Evolutionary conservation across 1,284 basidiomycete species (phyloP).

Genomic region (Rhodotorula sp.): DNA sequence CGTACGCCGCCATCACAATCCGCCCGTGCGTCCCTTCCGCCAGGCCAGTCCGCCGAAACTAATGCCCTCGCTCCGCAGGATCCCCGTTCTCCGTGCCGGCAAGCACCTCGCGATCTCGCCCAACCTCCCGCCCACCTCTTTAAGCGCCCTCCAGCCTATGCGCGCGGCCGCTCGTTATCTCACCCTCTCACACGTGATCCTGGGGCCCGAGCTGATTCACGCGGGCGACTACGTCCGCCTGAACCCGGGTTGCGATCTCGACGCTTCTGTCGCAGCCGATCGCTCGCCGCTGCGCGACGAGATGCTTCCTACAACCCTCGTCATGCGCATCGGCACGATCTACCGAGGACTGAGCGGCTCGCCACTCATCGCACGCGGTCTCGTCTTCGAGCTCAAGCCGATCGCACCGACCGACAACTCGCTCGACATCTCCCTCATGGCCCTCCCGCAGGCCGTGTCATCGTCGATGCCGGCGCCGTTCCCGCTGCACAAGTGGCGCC

Average conservation of each 20-base stretch:
- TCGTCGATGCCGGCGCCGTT: conserved; percentile 17
- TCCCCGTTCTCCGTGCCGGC: conserved; percentile 18
- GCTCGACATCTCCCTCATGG: neutral
- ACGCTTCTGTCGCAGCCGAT: neutral
- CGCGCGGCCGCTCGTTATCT: conserved; percentile 22
- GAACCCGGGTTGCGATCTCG: conserved; percentile 16
- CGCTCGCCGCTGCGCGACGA: neutral
- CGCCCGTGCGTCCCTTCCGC: conserved; percentile 23
- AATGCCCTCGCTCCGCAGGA: neutral
- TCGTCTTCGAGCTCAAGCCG: conserved; percentile 32
- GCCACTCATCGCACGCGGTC: conserved; percentile 26
- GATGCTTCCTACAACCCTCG: conserved; percentile 22
- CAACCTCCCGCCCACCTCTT: neutral
- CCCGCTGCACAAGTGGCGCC: conserved; percentile 32
- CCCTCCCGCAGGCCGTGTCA: neutral
- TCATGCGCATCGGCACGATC: conserved; percentile 22
- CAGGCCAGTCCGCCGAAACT: too few species aligned
- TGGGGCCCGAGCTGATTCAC: conserved; percentile 35
- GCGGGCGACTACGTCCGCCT: conserved; percentile 36
- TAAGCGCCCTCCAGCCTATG: neutral
- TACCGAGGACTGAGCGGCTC: conserved; percentile 15
- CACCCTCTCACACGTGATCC: conserved; percentile 21
- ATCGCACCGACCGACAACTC: neutral
- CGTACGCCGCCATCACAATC: conserved; percentile 26
- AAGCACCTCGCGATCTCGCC: conserved; percentile 18